Evolutionary conservation across 306 rosid species (phyloP).

Genomic region (Gleditsia sinensis): DNA sequence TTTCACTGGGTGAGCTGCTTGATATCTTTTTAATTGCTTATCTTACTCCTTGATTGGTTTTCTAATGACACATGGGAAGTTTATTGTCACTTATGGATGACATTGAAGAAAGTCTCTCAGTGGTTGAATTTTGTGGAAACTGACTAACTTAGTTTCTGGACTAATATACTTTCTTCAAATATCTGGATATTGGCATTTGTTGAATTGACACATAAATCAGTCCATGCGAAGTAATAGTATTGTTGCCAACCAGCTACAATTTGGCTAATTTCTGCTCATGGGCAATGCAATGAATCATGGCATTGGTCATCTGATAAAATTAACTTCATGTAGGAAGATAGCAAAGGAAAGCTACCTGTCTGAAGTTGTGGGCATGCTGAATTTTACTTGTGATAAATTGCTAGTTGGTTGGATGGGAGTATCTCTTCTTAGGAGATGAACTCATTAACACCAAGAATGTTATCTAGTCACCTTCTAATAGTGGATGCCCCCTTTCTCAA

Average conservation of each 20-base stretch:
- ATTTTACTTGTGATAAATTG: too few species aligned
- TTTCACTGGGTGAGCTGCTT: constrained; percentile 76
- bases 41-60: background rate
- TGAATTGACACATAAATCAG: background rate
- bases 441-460: too few species aligned
- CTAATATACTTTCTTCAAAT: background rate
- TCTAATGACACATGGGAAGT: background rate
- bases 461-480: too few species aligned
- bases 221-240: background rate
- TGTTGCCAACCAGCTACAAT: background rate
- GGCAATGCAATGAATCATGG: background rate
- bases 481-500: too few species aligned
- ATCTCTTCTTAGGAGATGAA: too few species aligned
- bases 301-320: background rate
- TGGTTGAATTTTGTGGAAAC: background rate
- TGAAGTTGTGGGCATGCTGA: too few species aligned
- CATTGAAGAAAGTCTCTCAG: background rate
- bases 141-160: background rate
- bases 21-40: background rate
- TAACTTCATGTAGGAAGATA: background rate
- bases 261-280: background rate
- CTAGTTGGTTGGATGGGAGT: too few species aligned
- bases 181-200: background rate
- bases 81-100: background rate
- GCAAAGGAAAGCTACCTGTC: background rate